Evolutionary conservation across 805 yeast genomes (phyloP).

Genomic region (Saturnispora quitensis): DNA sequence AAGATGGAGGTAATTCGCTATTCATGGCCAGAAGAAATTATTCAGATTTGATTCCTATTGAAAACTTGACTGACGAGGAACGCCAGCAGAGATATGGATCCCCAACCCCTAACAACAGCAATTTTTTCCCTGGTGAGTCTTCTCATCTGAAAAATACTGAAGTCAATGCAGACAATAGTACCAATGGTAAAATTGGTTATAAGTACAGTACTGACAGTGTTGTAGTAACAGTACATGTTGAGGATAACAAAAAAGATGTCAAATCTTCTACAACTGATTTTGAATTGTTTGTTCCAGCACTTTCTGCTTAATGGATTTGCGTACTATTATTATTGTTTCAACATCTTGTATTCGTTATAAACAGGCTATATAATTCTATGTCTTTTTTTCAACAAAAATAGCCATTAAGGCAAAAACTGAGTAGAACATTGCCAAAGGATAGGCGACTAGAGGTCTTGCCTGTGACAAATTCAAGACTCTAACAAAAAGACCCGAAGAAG

Average conservation of each 20-base stretch:
- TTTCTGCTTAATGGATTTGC: constrained; percentile 3
- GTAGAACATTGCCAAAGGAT: constrained; percentile 86
- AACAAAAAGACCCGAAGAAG: constrained; percentile 89
- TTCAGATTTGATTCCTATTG: constrained; percentile 54
- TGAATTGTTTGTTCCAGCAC: constrained; percentile 59
- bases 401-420: constrained; percentile 95
- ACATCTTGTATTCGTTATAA: not conserved
- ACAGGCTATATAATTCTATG: not conserved
- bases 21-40: constrained; percentile 63
- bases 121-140: constrained; percentile 17
- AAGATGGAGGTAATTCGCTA: constrained; percentile 42
- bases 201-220: constrained; percentile 50
- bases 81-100: constrained; percentile 22
- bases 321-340: not conserved
- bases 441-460: constrained; percentile 85
- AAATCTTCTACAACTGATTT: constrained; percentile 53
- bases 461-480: constrained; percentile 73
- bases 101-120: not conserved
- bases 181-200: constrained; percentile 31
- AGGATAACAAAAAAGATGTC: constrained; percentile 41
- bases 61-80: constrained; percentile 24
- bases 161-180: not conserved
- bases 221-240: constrained; percentile 67
- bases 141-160: constrained; percentile 14
- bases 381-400: constrained; percentile 43